Evolutionary conservation across 345 rosid species (phyloP).

Genomic region (Heritiera fomes): DNA sequence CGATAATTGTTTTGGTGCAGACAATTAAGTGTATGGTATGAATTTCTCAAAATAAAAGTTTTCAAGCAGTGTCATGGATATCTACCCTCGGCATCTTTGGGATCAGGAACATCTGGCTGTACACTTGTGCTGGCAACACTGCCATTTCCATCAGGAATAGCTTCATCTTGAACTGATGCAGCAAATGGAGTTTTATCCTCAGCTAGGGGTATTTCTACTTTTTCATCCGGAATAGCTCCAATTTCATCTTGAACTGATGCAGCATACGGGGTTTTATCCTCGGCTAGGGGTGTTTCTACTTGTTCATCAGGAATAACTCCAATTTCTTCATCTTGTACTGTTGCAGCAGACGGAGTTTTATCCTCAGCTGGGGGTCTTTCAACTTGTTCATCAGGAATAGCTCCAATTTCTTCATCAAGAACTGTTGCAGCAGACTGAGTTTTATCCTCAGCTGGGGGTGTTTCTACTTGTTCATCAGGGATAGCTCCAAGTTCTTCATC

Average conservation of each 20-base stretch:
- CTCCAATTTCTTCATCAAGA: conserved; percentile 34
- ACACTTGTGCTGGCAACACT: conserved; percentile 38
- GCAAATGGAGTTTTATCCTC: conserved; percentile 1
- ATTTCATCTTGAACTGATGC: conserved; percentile 39
- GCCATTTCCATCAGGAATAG: conserved; percentile 41
- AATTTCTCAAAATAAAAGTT: not conserved
- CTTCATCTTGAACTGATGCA: conserved; percentile 24
- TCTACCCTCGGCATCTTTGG: conserved; percentile 39
- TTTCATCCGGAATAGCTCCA: conserved; percentile 37
- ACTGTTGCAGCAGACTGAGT: conserved; percentile 30
- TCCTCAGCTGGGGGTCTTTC: conserved; percentile 26
- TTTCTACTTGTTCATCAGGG: conserved; percentile 31
- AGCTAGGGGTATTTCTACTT: conserved; percentile 3
- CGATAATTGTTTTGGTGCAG: not conserved
- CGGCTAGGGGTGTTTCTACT: conserved; percentile 22
- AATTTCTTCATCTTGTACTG: conserved; percentile 33
- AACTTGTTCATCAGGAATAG: conserved; percentile 31
- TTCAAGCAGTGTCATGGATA: not conserved
- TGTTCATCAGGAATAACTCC: conserved; percentile 36
- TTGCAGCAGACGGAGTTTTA: conserved; percentile 32
- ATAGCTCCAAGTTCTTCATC: conserved; percentile 31
- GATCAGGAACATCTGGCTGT: conserved; percentile 34
- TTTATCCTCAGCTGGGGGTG: conserved; percentile 30
- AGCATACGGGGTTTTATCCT: conserved; percentile 27
- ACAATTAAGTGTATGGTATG: not conserved